Evolutionary conservation across 2,329 filamentous ascomycete species (phyloP), one percentile per base, ranked within the genome.

Genomic region (Aspergillus sergii): DNA sequence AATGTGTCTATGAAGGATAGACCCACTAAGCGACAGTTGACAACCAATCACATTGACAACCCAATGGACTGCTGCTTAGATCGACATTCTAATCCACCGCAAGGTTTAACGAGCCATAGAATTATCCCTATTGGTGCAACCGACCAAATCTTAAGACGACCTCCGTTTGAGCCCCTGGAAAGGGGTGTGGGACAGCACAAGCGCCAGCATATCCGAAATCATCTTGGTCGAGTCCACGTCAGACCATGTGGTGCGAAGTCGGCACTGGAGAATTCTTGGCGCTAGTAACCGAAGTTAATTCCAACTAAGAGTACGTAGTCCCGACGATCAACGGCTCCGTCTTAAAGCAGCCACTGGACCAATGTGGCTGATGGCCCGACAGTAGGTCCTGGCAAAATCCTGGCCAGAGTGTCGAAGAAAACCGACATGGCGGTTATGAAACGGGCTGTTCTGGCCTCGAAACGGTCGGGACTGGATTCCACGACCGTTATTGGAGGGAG

Each of bases 151-250:
- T 39, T 39, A 26, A 55, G 51, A 39, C 51, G 2, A 11, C 51
- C n/a, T 55, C n/a, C 28, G 51, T 55, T 55, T 55, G 48, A 51
- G 19, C 48, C 48, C 48, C 48, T 39, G 51, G 26, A 39, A 36
- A 36, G 21, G 51, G n/a, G 32, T n/a, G 12, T 26, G 51, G 51
- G 32, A 55, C 21, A 39, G 51, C 51, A 19, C 45, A 26, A 41
- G 45, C 43, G 32, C 19, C 50, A 36, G 32, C 1, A 34, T 34
- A 39, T 14, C 21, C 26, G 34, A n/a, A 39, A 21, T 26, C 51
- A 39, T 26, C 30, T n/a, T 21, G 1, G 21, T 23, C 23, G 21
- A 28, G 48, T 48, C 45, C 45, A n/a, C 16, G 28, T 32, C 48
- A 51, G 48, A 34, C 48, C 48, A 32, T 34, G 48, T 51, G 48